phyloP scores from a whole-genome alignment of 179 eudicot genomes.

The Silene noctiflora region DNA sequence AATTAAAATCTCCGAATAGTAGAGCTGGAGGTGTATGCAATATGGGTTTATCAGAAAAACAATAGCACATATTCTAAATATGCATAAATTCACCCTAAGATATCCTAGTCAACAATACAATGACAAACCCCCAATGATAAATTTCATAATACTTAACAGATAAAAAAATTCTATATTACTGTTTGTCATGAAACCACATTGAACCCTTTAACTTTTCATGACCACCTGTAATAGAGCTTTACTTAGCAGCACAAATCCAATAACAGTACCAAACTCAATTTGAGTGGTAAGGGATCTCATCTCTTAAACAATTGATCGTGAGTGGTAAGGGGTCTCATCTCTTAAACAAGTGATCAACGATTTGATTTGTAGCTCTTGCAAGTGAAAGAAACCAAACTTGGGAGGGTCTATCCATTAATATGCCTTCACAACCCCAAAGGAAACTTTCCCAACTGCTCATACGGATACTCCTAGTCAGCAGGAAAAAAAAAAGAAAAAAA shows the following conservation, averaged over 20 bases:
- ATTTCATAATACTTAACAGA: not conserved
- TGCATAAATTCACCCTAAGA: not conserved
- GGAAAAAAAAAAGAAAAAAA: not conserved
- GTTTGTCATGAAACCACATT: conserved; percentile 1
- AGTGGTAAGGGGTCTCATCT: not conserved
- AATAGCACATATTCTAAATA: not conserved
- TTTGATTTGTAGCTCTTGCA: not conserved
- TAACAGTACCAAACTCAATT: not conserved
- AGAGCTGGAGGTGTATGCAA: not conserved
- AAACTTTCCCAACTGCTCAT: not conserved
- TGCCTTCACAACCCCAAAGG: not conserved
- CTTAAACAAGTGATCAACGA: not conserved
- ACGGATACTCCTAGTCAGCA: not conserved
- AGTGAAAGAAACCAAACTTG: no score
- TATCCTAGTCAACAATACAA: not conserved
- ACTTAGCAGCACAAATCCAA: not conserved
- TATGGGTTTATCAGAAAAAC: not conserved
- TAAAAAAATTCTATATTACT: not conserved
- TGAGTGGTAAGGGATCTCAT: not conserved
- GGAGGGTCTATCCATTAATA: not conserved
- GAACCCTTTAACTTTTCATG: not conserved
- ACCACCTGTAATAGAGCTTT: not conserved
- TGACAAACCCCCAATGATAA: not conserved
- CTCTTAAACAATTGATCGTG: not conserved
- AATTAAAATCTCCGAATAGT: conserved; percentile 3